phyloP scores from a whole-genome alignment of 2,329 filamentous ascomycete genomes.

The Coniella vitis region DNA sequence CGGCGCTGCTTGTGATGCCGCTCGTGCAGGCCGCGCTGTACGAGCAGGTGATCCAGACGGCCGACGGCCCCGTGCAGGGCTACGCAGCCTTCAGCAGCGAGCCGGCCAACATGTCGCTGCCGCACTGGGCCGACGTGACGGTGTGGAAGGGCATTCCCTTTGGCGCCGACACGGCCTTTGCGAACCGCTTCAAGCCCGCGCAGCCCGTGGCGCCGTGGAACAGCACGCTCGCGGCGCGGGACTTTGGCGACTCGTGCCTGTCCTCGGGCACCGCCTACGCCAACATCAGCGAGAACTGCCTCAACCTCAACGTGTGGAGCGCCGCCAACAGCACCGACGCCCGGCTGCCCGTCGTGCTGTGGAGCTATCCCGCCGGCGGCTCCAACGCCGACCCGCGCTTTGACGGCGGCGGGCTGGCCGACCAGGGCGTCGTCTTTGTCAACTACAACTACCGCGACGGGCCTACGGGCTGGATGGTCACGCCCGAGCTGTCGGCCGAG shows the following conservation, averaged over 20 bases:
- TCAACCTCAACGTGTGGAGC: constrained; percentile 46
- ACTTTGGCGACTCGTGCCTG: constrained; percentile 33
- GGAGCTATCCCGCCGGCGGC: constrained; percentile 53
- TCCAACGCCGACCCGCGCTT: constrained; percentile 34
- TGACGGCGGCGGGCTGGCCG: constrained; percentile 44
- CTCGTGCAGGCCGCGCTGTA: constrained; percentile 16
- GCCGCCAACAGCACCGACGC: constrained; percentile 18
- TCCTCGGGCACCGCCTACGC: constrained; percentile 19
- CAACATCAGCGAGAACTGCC: constrained; percentile 39
- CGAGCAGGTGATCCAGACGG: constrained; percentile 15
- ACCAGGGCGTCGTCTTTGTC: constrained; percentile 55
- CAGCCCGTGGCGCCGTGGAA: constrained; percentile 24
- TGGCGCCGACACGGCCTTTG: constrained; percentile 31
- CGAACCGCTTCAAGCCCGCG: constrained; percentile 40
- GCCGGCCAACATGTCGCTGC: constrained; percentile 15
- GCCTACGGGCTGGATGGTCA: constrained; percentile 48
- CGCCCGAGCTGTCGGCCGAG: constrained; percentile 18
- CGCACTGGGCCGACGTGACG: constrained; percentile 31
- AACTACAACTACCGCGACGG: constrained; percentile 59
- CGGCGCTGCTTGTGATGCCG: constrained; percentile 1
- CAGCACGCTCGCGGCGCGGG: constrained; percentile 26
- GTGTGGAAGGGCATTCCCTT: constrained; percentile 46
- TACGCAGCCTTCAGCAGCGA: constrained; percentile 18
- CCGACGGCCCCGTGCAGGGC: constrained; percentile 18
- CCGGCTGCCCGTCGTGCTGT: constrained; percentile 41